These are phyloP conservation scores for Trichocladium uniseriatum DNA, from an alignment of 495 filamentous ascomycete species.

Conservation along the genomic window DNA sequence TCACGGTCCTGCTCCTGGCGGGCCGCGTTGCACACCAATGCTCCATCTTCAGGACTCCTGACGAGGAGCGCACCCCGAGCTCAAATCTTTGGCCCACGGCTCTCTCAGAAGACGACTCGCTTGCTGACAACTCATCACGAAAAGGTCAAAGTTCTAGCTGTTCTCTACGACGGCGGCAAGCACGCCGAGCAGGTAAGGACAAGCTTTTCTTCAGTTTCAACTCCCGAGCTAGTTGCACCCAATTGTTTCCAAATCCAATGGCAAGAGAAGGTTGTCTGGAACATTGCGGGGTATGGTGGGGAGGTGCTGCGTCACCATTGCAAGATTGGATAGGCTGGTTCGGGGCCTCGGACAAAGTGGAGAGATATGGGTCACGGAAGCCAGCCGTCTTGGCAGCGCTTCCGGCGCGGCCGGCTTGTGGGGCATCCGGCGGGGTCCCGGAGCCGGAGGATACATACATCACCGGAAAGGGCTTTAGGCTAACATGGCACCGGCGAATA, in stretches of 20 bases:
- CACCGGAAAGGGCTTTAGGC: background rate
- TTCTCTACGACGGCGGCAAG: constrained; percentile 47
- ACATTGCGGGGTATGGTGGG: constrained; percentile 8
- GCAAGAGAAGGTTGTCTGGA: too few species aligned
- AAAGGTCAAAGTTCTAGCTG: constrained; percentile 50
- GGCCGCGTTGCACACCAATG: background rate
- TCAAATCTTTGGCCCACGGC: background rate
- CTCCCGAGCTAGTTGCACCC: background rate
- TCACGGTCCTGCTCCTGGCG: constrained; percentile 17
- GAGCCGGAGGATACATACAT: background rate
- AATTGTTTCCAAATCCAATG: too few species aligned
- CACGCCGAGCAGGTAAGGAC: constrained; percentile 43
- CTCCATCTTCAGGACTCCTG: background rate
- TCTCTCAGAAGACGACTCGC: constrained; percentile 8
- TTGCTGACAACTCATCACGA: constrained; percentile 40
- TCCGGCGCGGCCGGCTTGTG: constrained; percentile 7
- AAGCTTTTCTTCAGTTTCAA: background rate
- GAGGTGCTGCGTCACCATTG: background rate
- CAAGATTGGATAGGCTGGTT: too few species aligned
- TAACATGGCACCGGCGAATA: constrained; percentile 24
- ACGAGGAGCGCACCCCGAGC: background rate
- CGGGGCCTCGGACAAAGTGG: background rate
- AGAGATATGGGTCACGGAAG: background rate
- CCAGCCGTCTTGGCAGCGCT: constrained; percentile 1
- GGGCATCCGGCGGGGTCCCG: background rate